Evolutionary conservation across 1,284 basidiomycete genomes (phyloP).

Genomic region (Schizophyllum amplum): DNA sequence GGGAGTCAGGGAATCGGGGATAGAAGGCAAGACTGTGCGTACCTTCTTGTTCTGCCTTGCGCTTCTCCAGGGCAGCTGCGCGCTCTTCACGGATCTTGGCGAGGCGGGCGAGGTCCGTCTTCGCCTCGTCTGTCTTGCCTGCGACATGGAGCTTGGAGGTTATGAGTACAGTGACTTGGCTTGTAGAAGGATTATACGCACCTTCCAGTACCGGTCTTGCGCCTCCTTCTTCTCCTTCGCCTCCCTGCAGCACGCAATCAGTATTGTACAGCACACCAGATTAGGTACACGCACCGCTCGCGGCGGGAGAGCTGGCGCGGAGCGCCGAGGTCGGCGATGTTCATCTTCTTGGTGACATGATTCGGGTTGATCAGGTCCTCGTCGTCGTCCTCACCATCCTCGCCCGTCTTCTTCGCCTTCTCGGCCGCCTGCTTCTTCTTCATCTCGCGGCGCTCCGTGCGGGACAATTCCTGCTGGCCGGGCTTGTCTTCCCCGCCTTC

Average conservation of each 20-base stretch:
- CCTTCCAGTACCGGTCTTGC: slow-evolving; percentile 81
- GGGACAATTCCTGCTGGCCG: slow-evolving; percentile 44
- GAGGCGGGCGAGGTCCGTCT: slow-evolving; percentile 80
- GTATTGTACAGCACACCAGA: slow-evolving; percentile 6
- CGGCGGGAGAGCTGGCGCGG: slow-evolving; percentile 54
- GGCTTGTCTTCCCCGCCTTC: slow-evolving; percentile 26
- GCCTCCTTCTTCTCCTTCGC: slow-evolving; percentile 86
- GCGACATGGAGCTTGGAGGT: slow-evolving; percentile 50
- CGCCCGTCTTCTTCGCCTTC: slow-evolving; percentile 31
- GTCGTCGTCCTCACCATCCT: slow-evolving; percentile 25
- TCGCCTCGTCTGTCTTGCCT: slow-evolving; percentile 87
- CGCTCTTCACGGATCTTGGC: slow-evolving; percentile 80
- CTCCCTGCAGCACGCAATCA: slow-evolving; percentile 44
- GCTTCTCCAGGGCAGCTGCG: slow-evolving; percentile 76
- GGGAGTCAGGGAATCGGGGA: no score
- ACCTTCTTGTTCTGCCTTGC: slow-evolving; percentile 83
- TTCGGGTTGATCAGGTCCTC: slow-evolving; percentile 64
- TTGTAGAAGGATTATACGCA: slow-evolving; percentile 20
- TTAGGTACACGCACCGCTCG: slow-evolving; percentile 48
- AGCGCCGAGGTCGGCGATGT: slow-evolving; percentile 50
- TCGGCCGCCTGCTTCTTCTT: slow-evolving; percentile 61
- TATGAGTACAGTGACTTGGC: slow-evolving; percentile 2
- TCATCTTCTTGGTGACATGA: slow-evolving; percentile 57
- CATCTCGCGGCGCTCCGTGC: slow-evolving; percentile 59
- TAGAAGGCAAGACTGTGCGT: neutral